A percentile compares a stretch with the other conserved stretches of the same genome.
These are phyloP conservation scores for Rhodotorula paludigena DNA, from an alignment of 768 basidiomycete genomes.

Conservation along the genomic window DNA sequence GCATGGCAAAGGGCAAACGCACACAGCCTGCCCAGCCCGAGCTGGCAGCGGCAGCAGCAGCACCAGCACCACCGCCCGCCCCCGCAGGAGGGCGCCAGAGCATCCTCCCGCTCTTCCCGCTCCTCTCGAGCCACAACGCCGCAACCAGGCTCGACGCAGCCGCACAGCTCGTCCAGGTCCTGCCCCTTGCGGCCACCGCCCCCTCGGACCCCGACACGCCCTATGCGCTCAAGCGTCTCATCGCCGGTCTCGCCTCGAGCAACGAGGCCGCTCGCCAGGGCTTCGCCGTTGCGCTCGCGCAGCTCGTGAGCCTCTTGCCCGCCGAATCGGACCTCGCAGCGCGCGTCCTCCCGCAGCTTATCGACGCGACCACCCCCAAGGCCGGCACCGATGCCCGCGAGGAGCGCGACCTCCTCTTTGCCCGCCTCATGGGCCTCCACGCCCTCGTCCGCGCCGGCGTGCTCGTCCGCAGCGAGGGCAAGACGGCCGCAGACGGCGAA, in stretches of 20 bases:
- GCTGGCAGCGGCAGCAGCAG: too few relatives aligned
- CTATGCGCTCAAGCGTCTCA: conserved; percentile 80
- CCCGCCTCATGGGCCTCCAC: conserved; percentile 81
- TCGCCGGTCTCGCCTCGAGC: conserved; percentile 83
- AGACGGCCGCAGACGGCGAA: conserved; percentile 54
- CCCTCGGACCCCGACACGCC: conserved; percentile 60
- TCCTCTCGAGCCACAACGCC: conserved; percentile 31
- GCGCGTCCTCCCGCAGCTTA: conserved; percentile 66
- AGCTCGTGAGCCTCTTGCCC: conserved; percentile 77
- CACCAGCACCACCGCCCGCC: too few relatives aligned
- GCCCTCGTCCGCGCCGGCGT: conserved; percentile 80
- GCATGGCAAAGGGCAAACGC: too few relatives aligned
- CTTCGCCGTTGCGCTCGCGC: conserved; percentile 91
- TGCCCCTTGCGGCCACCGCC: conserved; percentile 5
- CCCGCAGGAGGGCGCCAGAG: conserved; percentile 18
- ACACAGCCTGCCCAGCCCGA: too few relatives aligned
- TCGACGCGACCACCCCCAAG: conserved; percentile 65
- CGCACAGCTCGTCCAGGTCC: conserved; percentile 17
- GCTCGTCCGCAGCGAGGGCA: conserved; percentile 54
- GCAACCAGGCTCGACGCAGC: conserved; percentile 30
- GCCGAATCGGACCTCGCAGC: conserved; percentile 53
- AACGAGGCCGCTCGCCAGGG: conserved; percentile 89
- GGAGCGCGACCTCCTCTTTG: conserved; percentile 86
- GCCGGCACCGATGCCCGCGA: conserved; percentile 82
- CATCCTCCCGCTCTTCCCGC: conserved; percentile 38